Conservation (phyloP, 108 stramenopile species). For the Fragilaria radians region DNA sequence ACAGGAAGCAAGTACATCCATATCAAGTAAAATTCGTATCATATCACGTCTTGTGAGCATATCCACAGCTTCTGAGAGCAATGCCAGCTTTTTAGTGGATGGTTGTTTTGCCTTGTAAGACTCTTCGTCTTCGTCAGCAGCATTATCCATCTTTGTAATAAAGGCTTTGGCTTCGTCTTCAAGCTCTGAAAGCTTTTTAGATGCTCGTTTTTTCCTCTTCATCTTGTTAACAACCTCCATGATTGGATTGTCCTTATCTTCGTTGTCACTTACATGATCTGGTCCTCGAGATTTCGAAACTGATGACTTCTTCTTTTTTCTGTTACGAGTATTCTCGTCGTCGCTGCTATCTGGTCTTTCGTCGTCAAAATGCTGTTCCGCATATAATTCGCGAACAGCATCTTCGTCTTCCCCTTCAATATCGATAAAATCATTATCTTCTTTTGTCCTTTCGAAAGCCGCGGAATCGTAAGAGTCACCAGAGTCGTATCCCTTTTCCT, state of each 20-base stretch:
- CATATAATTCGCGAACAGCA: slow-evolving; percentile 75
- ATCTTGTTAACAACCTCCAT: slow-evolving; percentile 70
- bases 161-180: slow-evolving; percentile 70
- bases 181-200: slow-evolving; percentile 57
- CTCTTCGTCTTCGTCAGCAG: slow-evolving; percentile 74
- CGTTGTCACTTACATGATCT: slow-evolving; percentile 30
- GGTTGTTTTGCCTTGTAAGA: slow-evolving; percentile 48
- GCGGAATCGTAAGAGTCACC: slow-evolving; percentile 67
- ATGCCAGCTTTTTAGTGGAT: slow-evolving; percentile 57
- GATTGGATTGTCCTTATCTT: slow-evolving; percentile 66
- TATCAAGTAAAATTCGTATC: slow-evolving; percentile 64
- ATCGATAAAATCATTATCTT: slow-evolving; percentile 88
- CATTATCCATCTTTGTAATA: slow-evolving; percentile 64
- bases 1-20: slow-evolving; percentile 54
- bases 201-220: slow-evolving; percentile 68
- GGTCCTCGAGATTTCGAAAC: slow-evolving; percentile 31
- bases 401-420: slow-evolving; percentile 86
- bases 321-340: slow-evolving; percentile 26
- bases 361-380: slow-evolving; percentile 87
- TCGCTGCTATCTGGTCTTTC: slow-evolving; percentile 61
- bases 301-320: slow-evolving; percentile 28
- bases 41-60: slow-evolving; percentile 61
- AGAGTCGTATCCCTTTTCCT: slow-evolving; percentile 54
- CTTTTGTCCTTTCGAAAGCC: slow-evolving; percentile 62
- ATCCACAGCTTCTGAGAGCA: slow-evolving; percentile 63